These are phyloP conservation scores for Akanthomyces dipterigenus DNA, from an alignment of 2,329 filamentous ascomycete genomes.

Conservation along the genomic window DNA sequence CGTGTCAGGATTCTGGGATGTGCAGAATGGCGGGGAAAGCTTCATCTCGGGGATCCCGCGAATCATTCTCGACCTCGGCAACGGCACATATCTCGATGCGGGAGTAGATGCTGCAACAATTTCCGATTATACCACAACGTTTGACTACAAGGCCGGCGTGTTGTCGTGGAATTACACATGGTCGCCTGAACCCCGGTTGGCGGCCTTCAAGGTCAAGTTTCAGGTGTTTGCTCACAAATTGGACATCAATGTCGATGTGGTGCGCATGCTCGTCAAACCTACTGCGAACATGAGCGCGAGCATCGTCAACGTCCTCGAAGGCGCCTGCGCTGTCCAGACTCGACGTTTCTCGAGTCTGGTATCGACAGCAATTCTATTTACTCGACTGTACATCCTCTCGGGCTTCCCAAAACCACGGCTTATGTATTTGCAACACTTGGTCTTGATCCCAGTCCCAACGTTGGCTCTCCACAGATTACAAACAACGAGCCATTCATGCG, in stretches of 20 bases:
- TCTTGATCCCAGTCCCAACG: conserved; percentile 26
- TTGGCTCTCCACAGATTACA: conserved; percentile 35
- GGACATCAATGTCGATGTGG: conserved; percentile 44
- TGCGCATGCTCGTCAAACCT: conserved; percentile 53
- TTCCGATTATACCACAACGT: conserved; percentile 51
- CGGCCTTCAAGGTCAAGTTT: conserved; percentile 54
- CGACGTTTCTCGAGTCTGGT: conserved; percentile 50
- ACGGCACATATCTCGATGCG: conserved; percentile 50
- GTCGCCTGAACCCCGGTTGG: conserved; percentile 41
- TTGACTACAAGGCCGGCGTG: conserved; percentile 57
- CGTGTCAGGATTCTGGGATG: conserved; percentile 60
- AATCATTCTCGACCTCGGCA: conserved; percentile 44
- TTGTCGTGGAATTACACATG: conserved; percentile 61
- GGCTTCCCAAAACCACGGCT: conserved; percentile 56
- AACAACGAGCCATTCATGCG: conserved; percentile 41
- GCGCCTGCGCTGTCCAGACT: conserved; percentile 60
- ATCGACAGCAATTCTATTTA: conserved; percentile 51
- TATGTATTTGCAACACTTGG: conserved; percentile 39
- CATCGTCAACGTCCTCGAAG: conserved; percentile 62
- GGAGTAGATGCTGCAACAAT: conserved; percentile 53
- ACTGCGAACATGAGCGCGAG: conserved; percentile 46
- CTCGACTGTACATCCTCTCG: conserved; percentile 56
- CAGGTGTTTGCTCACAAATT: conserved; percentile 60
- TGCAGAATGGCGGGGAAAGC: conserved; percentile 54
- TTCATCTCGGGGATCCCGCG: conserved; percentile 64